phyloP scores from a whole-genome alignment of 768 basidiomycete genomes.

The Dacryopinax spathularia region DNA sequence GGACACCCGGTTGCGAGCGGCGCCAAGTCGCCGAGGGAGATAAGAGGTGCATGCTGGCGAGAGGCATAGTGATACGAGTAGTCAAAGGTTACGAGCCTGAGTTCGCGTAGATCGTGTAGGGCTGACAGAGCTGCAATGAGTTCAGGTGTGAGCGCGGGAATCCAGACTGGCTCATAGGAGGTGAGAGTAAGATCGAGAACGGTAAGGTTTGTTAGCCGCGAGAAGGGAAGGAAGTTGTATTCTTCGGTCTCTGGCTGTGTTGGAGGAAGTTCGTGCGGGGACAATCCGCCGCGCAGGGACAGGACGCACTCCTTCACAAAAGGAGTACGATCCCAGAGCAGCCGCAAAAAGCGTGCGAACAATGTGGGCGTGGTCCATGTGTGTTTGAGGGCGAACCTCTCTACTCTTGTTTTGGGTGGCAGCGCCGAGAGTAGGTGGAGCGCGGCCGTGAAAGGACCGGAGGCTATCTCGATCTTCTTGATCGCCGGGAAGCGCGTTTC shows the following conservation, averaged over 20 bases:
- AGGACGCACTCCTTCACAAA: neutral
- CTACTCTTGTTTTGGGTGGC: neutral
- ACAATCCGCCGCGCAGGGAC: neutral
- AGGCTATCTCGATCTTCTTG: neutral
- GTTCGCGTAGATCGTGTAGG: neutral
- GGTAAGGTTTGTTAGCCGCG: neutral
- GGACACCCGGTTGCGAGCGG: neutral
- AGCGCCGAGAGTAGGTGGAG: neutral
- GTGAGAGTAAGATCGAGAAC: neutral
- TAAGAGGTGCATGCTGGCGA: neutral
- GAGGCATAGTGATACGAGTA: neutral
- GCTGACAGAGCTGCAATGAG: neutral
- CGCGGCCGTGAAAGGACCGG: neutral
- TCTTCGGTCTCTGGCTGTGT: neutral
- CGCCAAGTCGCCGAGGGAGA: neutral
- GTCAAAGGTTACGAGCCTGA: neutral
- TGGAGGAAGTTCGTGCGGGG: too few relatives aligned
- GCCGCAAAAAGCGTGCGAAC: neutral
- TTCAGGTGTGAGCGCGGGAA: neutral
- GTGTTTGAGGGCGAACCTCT: neutral
- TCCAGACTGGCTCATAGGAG: neutral
- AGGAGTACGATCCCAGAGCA: neutral
- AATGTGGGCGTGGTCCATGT: neutral
- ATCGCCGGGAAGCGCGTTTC: neutral
- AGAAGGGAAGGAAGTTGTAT: neutral